Evolutionary conservation across 495 filamentous ascomycete species (phyloP), one percentile per base, ranked within the genome.

Genomic region (Lentithecium fluviatile): DNA sequence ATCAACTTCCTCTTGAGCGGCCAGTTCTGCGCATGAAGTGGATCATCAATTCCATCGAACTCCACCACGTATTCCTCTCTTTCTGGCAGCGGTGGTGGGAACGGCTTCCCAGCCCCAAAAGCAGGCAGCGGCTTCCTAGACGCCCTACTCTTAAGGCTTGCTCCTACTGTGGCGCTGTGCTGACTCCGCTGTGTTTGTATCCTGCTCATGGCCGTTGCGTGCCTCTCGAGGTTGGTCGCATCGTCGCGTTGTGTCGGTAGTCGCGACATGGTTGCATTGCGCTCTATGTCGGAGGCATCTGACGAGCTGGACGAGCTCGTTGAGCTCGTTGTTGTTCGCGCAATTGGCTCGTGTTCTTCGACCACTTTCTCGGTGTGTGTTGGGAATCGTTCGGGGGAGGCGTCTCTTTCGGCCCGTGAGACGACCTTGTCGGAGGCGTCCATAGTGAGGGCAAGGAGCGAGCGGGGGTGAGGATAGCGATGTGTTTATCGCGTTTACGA

Each of bases 41-140:
- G 89, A 71, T 96, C 90, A 63, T 89, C 80, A 1, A 82, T 83
- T 0, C 90, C 88, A 49, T 86, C 83, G 62, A 95, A 95, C 64
- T 93, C 91, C 17, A 96, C 91, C 1, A 95, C 89, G 76, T 94
- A 95, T 58, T 87, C 84, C 65, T 94, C 91, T 65, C 80, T 79
- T 21, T 82, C 82, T 5, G 88, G 88, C 40, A 95, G 70, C 0
- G 73, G 77, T 3, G 88, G 89, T 10, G 90, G 91, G 73, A 85
- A 91, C 11, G 86, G 80, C 71, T 91, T 94, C 1, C 89, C 89
- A 54, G 79, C 86, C 11, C 90, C 89, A 63, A 84, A 82, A 10
- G 74, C 73, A 4, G 82, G 81, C 53, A 83, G 64, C 29, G 87
- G 84, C 66, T 77, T 86, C 66, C 69, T 79, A 0, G 79, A 81